A percentile compares a stretch with the other conserved stretches of the same genome.
Evolutionary conservation across 1,284 basidiomycete genomes (phyloP).

Genomic region (Abortiporus biennis): DNA sequence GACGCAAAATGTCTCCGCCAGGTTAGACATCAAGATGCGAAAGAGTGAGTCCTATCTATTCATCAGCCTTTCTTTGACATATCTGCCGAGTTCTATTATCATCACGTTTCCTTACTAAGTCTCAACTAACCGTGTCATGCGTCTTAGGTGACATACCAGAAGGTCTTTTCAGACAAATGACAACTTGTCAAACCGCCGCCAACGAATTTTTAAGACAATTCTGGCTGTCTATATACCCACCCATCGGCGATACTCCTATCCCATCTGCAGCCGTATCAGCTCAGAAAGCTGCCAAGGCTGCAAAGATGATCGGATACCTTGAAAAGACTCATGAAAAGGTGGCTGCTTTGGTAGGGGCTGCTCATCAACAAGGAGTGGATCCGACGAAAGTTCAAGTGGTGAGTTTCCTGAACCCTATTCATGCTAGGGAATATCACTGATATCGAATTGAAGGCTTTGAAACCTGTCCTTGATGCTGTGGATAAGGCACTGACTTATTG

Average conservation of each 20-base stretch:
- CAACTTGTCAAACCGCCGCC: slow-evolving; percentile 85
- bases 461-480: slow-evolving; percentile 74
- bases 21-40: slow-evolving; percentile 56
- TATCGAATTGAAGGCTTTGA: slow-evolving; percentile 55
- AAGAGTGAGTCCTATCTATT: slow-evolving; percentile 61
- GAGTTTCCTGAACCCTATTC: slow-evolving; percentile 27
- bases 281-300: slow-evolving; percentile 69
- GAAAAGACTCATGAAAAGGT: slow-evolving; percentile 78
- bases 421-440: neutral
- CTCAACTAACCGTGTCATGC: no score
- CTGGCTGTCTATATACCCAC: slow-evolving; percentile 86
- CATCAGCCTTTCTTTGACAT: slow-evolving; percentile 1
- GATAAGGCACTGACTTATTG: slow-evolving; percentile 69
- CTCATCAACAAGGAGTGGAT: slow-evolving; percentile 58
- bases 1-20: slow-evolving; percentile 69
- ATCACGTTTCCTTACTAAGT: no score
- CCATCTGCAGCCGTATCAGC: slow-evolving; percentile 43
- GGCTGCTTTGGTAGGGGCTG: slow-evolving; percentile 63
- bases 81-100: no score
- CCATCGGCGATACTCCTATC: slow-evolving; percentile 50
- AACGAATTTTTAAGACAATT: slow-evolving; percentile 97
- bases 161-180: slow-evolving; percentile 73
- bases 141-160: slow-evolving; percentile 86
- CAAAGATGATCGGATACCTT: slow-evolving; percentile 83
- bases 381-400: slow-evolving; percentile 61